phyloP scores from a whole-genome alignment of 2,329 filamentous ascomycete species.

The Hypoxylon sp. region DNA sequence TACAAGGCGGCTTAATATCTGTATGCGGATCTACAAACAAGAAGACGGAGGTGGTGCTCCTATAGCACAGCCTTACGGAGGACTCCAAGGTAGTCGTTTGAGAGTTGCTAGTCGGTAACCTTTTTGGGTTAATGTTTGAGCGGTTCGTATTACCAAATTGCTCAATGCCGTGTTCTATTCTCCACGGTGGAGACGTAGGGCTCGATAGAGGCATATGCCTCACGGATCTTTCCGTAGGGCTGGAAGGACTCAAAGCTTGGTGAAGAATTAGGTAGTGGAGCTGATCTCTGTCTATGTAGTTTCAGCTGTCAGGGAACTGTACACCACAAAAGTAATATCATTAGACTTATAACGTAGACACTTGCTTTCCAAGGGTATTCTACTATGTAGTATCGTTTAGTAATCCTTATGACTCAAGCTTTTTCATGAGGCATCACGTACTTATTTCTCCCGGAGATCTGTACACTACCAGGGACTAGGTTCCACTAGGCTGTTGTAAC shows the following conservation, averaged over 20 bases:
- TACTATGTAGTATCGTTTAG: background rate
- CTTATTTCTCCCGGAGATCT: background rate
- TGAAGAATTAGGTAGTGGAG: background rate
- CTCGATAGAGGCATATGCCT: background rate
- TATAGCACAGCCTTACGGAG: background rate
- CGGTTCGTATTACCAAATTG: background rate
- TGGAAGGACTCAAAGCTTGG: background rate
- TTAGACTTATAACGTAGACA: constrained; percentile 6
- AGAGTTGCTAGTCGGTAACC: background rate
- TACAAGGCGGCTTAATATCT: background rate
- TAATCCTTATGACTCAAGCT: background rate
- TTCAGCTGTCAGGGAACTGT: background rate
- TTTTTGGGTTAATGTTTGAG: background rate
- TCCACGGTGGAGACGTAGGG: background rate
- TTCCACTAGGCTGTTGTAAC: background rate
- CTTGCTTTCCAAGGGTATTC: constrained; percentile 3
- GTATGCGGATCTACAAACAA: background rate
- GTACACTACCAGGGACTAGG: constrained; percentile 1
- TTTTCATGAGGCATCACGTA: background rate
- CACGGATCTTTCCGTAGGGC: constrained; percentile 1
- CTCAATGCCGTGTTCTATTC: background rate
- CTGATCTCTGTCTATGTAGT: constrained; percentile 11
- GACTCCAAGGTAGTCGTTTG: background rate
- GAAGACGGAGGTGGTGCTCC: background rate
- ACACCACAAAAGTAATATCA: background rate